A percentile compares a stretch with the other conserved stretches of the same genome.
Conservation (phyloP, 2,329 filamentous ascomycete genomes). For the Aspergillus transmontanensis region DNA sequence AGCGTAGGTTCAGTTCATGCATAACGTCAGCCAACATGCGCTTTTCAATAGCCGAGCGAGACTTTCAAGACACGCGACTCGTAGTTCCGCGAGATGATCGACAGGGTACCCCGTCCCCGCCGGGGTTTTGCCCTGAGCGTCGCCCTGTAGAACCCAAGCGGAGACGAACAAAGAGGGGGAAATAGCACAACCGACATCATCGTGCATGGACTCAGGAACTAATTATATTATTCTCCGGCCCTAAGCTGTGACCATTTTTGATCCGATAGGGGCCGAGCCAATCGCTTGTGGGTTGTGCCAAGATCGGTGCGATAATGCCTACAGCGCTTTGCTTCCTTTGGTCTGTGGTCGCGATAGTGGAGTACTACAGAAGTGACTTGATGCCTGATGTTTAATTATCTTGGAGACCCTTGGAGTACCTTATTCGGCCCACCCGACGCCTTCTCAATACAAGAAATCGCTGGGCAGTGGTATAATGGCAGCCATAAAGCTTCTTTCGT, state of each 20-base stretch:
- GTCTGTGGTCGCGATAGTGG: background rate
- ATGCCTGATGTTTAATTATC: background rate
- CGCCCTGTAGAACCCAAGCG: background rate
- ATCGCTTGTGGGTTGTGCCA: background rate
- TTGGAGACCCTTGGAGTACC: background rate
- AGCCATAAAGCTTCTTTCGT: background rate
- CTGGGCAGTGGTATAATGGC: background rate
- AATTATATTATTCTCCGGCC: background rate
- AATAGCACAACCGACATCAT: background rate
- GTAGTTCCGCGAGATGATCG: background rate
- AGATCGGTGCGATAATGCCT: background rate
- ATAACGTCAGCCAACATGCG: background rate
- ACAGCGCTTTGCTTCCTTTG: background rate
- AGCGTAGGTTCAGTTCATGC: background rate
- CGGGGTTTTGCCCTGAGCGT: constrained; percentile 3
- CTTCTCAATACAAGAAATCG: background rate
- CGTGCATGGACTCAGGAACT: background rate
- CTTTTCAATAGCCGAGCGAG: background rate
- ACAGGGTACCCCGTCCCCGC: background rate
- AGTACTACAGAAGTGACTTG: background rate
- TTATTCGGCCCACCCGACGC: background rate
- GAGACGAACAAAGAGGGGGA: background rate
- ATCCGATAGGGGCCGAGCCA: background rate
- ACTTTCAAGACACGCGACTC: background rate
- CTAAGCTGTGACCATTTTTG: background rate